Evolutionary conservation across 495 filamentous ascomycete species (phyloP), one percentile per base, ranked within the genome.

Genomic region (Sabuloglossum arenarium): DNA sequence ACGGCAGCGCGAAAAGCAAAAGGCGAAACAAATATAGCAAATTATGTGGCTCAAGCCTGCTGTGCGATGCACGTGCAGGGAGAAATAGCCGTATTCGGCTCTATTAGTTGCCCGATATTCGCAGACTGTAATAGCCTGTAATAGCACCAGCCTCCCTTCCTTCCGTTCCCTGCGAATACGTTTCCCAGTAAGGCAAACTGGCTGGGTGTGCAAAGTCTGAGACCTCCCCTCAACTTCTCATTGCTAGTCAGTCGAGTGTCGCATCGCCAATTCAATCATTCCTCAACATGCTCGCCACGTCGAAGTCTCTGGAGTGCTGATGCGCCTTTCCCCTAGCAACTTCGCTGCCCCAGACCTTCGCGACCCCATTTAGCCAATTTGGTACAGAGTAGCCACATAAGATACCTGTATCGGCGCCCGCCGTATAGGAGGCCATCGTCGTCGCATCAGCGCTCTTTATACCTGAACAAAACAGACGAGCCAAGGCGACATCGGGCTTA

Each of bases 11-110:
- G n/a, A n/a, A n/a, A n/a, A 77, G 79, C 74, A 73, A 74, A 71
- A 69, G 71, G 74, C 79, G n/a, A 83, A 19, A 28, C 16, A 21
- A 29, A 31, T 55, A 1, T 14, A 11, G 39, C 24, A 55, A 55
- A 55, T 29, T 55, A 25, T 23, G 19, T 8, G 46, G 39, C 39
- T 45, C 23, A 21, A 45, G 3, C 42, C 42, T 45, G 42, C 3
- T 21, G 0, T 45, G 29, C 16, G 5, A 0, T 16, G 24, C 50
- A 31, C 50, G 24, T 43, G 39, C 39, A 12, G 16, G 16, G 3
- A 43, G n/a, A 43, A 62, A 30, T 29, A 14, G 3, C 47, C 47
- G 1, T 1, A 51, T 28, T 1, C 16, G 47, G 11, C 8, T 14
- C 23, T 51, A 27, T 51, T 49, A 21, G 24, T 2, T 28, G 23